phyloP scores from a whole-genome alignment of 1,284 basidiomycete genomes.

The Cutaneotrichosporon sp. region DNA sequence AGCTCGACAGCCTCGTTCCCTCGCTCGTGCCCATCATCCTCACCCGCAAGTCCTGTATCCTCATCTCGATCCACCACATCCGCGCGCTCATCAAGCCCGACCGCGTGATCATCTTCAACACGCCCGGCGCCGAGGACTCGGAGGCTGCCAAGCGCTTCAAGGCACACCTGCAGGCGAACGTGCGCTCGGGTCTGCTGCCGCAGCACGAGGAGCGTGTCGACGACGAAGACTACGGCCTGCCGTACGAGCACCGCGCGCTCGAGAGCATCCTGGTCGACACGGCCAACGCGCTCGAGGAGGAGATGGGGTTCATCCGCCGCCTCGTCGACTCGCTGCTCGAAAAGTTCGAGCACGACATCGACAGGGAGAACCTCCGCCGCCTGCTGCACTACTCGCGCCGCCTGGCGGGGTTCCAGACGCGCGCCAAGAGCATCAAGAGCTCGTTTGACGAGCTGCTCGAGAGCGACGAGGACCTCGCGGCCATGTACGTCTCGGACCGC shows the following conservation, averaged over 20 bases:
- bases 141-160: slow-evolving; percentile 81
- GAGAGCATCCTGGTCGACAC: slow-evolving; percentile 88
- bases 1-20: slow-evolving; percentile 78
- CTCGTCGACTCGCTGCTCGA: slow-evolving; percentile 84
- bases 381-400: slow-evolving; percentile 86
- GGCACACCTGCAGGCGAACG: slow-evolving; percentile 77
- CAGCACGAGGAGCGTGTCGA: slow-evolving; percentile 13
- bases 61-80: slow-evolving; percentile 93
- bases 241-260: slow-evolving; percentile 89
- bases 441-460: slow-evolving; percentile 85
- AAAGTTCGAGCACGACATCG: slow-evolving; percentile 89
- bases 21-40: slow-evolving; percentile 93
- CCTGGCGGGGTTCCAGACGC: slow-evolving; percentile 80
- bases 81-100: slow-evolving; percentile 93
- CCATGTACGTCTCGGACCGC: slow-evolving; percentile 88
- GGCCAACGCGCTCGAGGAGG: slow-evolving; percentile 84
- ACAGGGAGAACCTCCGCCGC: slow-evolving; percentile 86
- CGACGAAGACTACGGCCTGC: slow-evolving; percentile 53
- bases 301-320: slow-evolving; percentile 83
- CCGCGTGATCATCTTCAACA: slow-evolving; percentile 88
- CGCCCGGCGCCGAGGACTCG: slow-evolving; percentile 80
- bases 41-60: slow-evolving; percentile 79
- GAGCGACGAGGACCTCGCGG: slow-evolving; percentile 89
- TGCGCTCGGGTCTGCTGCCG: slow-evolving; percentile 33
- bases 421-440: slow-evolving; percentile 85